These are phyloP conservation scores for Rhizophagus clarus DNA, from an alignment of 192 early-diverging fungal species.

Conservation along the genomic window DNA sequence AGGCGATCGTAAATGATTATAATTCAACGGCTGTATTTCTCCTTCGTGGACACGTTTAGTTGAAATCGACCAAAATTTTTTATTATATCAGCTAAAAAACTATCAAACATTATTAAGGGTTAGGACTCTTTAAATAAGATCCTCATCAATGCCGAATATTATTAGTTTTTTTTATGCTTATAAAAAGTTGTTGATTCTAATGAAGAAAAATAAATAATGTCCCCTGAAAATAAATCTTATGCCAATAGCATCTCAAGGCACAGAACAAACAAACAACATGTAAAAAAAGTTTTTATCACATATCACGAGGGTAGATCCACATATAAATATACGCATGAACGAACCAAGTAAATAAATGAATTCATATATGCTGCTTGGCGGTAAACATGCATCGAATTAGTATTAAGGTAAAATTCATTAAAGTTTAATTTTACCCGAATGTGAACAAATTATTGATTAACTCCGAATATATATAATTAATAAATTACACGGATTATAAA, in stretches of 20 bases:
- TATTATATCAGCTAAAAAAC: background rate
- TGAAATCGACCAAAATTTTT: background rate
- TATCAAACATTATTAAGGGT: background rate
- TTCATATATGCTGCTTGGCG: no score
- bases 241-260: background rate
- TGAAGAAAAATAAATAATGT: background rate
- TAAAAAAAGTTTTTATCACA: background rate
- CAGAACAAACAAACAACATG: constrained; percentile 1
- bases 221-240: background rate
- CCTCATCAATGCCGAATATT: background rate
- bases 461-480: no score
- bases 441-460: background rate
- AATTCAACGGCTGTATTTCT: background rate
- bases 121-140: background rate
- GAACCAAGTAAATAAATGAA: no score
- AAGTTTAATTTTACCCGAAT: background rate
- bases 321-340: no score
- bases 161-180: background rate
- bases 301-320: no score
- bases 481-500: no score
- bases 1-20: background rate
- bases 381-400: no score
- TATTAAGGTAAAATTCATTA: background rate
- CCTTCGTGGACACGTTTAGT: background rate
- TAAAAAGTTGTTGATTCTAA: background rate